Evolutionary conservation across 371 early-diverging fungal species (phyloP), one percentile per base, ranked within the genome.

Genomic region (Cokeromyces recurvatus): DNA sequence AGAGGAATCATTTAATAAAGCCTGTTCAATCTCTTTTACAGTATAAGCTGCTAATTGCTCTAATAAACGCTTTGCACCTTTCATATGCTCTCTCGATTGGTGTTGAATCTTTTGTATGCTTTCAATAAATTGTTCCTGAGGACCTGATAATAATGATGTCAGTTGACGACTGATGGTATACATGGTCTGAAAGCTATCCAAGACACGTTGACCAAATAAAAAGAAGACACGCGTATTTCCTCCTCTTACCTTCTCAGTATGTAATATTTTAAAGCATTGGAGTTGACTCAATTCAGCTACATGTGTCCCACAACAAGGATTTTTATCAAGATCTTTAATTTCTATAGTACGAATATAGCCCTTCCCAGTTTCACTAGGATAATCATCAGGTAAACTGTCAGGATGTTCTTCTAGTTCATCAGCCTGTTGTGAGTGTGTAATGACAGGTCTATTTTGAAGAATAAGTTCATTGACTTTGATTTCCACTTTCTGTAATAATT

Each of bases 261-360:
- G 77, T 6, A 82, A 68, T 3, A 88, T 47, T 50, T 85, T 86
- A 43, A 83, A 39, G 43, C 62, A 63, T 51, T 87, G 86, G 12
- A 88, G 60, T 45, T 87, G 79, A 5, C 83, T 73, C 12, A 84
- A 69, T 3, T 53, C 63, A 1, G 41, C 34, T 37, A 89, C 75
- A 42, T 89, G 89, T 2, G 90, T 90, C n/a, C 90, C 90, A 41
- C 89, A 90, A 63, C 90, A 90, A n/a, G 84, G 80, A 53, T 86
- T 84, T n/a, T 32, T 53, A 40, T 87, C 87, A 2, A 85, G 25
- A n/a, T 39, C 65, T 34, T 64, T 57, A 44, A 84, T 86, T 36
- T 77, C 73, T 14, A 80, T 66, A 5, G 75, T 75, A 32, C 86
- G 78, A 46, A 83, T 73, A n/a, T 73, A 59, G 16, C 82, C 81